Evolutionary conservation across 2,329 filamentous ascomycete genomes (phyloP), one percentile per base, ranked within the genome.

Genomic region (Penicillium sp.): DNA sequence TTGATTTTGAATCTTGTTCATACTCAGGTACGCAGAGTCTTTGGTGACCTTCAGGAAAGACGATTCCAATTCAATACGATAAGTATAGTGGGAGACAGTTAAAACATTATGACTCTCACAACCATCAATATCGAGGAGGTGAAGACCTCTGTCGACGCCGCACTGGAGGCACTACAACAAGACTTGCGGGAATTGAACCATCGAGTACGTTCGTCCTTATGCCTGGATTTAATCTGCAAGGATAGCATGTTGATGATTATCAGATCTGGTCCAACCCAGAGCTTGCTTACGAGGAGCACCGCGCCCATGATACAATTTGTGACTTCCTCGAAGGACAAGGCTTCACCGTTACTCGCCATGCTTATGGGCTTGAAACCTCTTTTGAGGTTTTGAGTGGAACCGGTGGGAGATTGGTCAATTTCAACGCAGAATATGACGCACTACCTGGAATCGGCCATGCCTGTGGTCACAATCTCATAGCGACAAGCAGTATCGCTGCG

Each of bases 301-400:
- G 72, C 18, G 82, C 82, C 9, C 80, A 83, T 58, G 75, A 81
- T 38, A 74, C 71, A 8, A 77, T 84, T 45, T 75, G 75, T 16
- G 59, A 68, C 5, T 74, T 79, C 37, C 69, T 84, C 0, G 70
- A 77, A 39, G 57, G 64, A 1, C 73, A 76, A 4, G 81, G 78
- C 0, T 81, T 79, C 60, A 55, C 63, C 0, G 79, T 83, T 7
- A 79, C 71, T 5, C 75, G 75, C 0, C 75, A 80, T 50, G 77
- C 80, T 0, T 82, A 81, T 60, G 81, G 78, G 3, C 60, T 84
- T 0, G 69, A 75, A 9, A 85, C 82, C 0, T 74, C 80, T 1
- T 84, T 85, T 58, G 76, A 78, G 46, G 78, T 75, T 12, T 69
- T 75, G 15, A 68, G 69, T 45, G 79, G 80, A 29, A 62, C 67